Percentiles rank a stretch among this genome's conserved stretches.
Conservation (phyloP, 2,329 filamentous ascomycete genomes). For the Fusarium sp. region DNA sequence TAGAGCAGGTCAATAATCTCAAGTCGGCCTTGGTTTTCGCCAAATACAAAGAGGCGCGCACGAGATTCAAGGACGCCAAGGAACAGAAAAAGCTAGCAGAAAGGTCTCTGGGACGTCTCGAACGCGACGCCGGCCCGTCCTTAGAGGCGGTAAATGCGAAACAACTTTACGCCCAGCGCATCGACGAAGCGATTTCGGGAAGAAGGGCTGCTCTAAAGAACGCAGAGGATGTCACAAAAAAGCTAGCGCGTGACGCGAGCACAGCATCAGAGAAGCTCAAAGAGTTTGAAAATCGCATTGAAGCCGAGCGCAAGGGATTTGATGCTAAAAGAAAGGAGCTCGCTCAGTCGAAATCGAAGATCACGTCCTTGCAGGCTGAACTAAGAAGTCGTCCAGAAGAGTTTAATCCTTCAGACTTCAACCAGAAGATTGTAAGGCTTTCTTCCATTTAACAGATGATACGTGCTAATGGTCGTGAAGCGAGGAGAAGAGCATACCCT, state of each 20-base stretch:
- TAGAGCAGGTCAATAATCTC: constrained; percentile 72
- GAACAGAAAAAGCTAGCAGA: constrained; percentile 64
- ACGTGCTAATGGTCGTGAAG: constrained; percentile 53
- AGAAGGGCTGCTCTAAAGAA: constrained; percentile 65
- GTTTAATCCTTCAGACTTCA: constrained; percentile 77
- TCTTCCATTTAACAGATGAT: not conserved
- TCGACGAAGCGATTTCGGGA: constrained; percentile 66
- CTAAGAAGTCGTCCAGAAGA: constrained; percentile 70
- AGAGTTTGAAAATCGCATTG: constrained; percentile 56
- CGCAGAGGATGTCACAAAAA: constrained; percentile 64
- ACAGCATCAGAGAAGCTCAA: constrained; percentile 54
- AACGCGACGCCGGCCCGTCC: constrained; percentile 71
- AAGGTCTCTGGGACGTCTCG: constrained; percentile 67
- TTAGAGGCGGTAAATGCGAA: constrained; percentile 77
- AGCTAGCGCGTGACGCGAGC: constrained; percentile 54
- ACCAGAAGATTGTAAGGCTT: constrained; percentile 74
- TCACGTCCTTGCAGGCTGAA: constrained; percentile 72
- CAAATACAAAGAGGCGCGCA: constrained; percentile 68
- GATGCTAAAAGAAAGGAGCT: constrained; percentile 64
- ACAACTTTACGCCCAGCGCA: constrained; percentile 69
- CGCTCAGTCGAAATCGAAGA: constrained; percentile 61
- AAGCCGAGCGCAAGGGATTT: constrained; percentile 63
- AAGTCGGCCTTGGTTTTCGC: constrained; percentile 73
- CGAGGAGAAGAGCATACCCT: constrained; percentile 68
- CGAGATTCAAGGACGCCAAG: constrained; percentile 64